phyloP scores from a whole-genome alignment of 768 basidiomycete genomes.

The Cyclocybe aegerita region DNA sequence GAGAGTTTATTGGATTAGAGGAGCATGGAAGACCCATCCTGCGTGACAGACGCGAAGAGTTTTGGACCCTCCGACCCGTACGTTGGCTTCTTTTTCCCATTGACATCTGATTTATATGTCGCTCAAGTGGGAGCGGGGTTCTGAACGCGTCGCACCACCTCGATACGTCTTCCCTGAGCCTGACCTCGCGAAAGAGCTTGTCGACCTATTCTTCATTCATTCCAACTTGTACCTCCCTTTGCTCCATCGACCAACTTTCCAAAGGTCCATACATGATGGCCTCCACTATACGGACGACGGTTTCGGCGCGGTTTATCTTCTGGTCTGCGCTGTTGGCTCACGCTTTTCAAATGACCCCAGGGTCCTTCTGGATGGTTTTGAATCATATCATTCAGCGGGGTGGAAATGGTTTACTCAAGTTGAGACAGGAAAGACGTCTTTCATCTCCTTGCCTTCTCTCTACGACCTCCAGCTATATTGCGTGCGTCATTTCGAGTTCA shows the following conservation, averaged over 20 bases:
- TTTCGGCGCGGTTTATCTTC: slow-evolving; percentile 61
- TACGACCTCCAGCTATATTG: slow-evolving; percentile 75
- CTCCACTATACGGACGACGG: slow-evolving; percentile 47
- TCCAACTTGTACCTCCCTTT: slow-evolving; percentile 61
- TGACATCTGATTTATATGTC: not conserved
- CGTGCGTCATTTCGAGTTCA: slow-evolving; percentile 31
- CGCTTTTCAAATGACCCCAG: slow-evolving; percentile 59
- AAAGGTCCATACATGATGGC: slow-evolving; percentile 44
- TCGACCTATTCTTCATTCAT: slow-evolving; percentile 64
- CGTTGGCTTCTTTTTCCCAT: slow-evolving; percentile 9
- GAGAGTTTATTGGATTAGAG: slow-evolving; percentile 45
- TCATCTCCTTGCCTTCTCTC: slow-evolving; percentile 62
- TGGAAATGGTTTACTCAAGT: slow-evolving; percentile 72
- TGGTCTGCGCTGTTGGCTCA: slow-evolving; percentile 72
- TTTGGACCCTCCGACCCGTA: slow-evolving; percentile 37
- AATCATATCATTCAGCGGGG: slow-evolving; percentile 46
- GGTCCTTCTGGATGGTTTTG: slow-evolving; percentile 41
- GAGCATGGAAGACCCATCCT: slow-evolving; percentile 12
- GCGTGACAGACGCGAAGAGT: slow-evolving; percentile 30
- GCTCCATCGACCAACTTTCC: slow-evolving; percentile 72
- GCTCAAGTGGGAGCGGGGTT: slow-evolving; percentile 35
- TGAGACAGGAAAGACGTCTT: slow-evolving; percentile 57
- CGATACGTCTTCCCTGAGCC: slow-evolving; percentile 46
- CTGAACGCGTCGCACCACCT: slow-evolving; percentile 12
- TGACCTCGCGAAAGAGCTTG: slow-evolving; percentile 49